phyloP scores from a whole-genome alignment of 495 filamentous ascomycete species.

The Aspergillus egyptiacus region DNA sequence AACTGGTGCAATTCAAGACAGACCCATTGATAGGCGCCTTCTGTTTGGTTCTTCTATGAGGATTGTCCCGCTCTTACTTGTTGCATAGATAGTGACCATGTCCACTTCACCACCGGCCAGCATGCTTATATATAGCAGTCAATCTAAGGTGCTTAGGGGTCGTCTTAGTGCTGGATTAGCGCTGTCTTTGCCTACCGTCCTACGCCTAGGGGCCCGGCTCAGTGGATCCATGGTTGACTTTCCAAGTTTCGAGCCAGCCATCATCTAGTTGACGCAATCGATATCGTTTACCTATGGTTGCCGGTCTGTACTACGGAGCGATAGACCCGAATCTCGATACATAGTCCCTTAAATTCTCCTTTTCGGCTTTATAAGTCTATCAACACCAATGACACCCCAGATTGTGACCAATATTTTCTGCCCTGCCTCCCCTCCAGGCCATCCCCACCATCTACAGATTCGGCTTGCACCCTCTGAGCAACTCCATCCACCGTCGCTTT shows the following conservation, averaged over 20 bases:
- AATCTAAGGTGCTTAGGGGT: not conserved
- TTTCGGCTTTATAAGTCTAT: no score
- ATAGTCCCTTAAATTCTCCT: not conserved
- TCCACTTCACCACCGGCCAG: no score
- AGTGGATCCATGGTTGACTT: not conserved
- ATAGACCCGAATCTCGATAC: no score
- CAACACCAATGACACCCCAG: not conserved
- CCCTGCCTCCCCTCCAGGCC: not conserved
- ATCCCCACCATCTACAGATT: not conserved
- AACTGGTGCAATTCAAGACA: not conserved
- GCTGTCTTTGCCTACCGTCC: no score
- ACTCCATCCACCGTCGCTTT: not conserved
- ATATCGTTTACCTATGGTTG: not conserved
- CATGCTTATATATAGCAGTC: not conserved
- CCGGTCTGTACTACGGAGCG: no score
- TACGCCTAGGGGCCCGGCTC: no score
- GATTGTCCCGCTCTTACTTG: not conserved
- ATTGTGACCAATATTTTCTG: not conserved
- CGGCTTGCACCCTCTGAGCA: not conserved
- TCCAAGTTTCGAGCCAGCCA: not conserved
- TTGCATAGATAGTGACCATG: not conserved
- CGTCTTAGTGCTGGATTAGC: constrained; percentile 1
- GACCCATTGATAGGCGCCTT: not conserved
- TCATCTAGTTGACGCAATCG: constrained; percentile 4
- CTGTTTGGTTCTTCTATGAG: not conserved